These are phyloP conservation scores for Huntiella decipiens DNA, from an alignment of 2,329 filamentous ascomycete species.

Conservation along the genomic window DNA sequence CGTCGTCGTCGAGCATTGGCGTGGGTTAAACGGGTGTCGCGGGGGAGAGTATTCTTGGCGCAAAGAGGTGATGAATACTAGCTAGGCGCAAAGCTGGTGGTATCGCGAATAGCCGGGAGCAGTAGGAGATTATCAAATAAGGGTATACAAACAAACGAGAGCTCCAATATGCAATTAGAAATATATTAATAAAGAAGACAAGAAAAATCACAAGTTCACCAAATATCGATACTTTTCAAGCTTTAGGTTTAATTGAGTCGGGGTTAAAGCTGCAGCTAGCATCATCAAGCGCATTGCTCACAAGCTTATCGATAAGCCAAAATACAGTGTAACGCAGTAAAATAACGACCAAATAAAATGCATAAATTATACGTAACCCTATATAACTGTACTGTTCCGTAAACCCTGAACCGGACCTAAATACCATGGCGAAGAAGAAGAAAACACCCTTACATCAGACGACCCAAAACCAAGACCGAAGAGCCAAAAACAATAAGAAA, in stretches of 20 bases:
- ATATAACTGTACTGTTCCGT: neutral
- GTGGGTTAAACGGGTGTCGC: neutral
- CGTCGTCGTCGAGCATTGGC: conserved; percentile 7
- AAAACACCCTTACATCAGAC: neutral
- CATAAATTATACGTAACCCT: neutral
- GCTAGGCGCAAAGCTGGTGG: neutral
- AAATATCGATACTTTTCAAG: no score
- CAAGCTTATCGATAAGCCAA: no score
- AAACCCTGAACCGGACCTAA: no score
- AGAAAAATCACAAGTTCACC: no score
- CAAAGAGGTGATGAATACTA: neutral
- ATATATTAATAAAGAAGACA: no score
- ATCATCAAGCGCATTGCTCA: no score
- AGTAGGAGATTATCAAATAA: no score
- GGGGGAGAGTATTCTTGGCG: neutral
- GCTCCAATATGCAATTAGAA: no score
- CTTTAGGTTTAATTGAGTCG: no score
- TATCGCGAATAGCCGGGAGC: no score
- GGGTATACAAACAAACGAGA: no score
- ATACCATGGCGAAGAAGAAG: neutral
- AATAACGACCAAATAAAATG: neutral
- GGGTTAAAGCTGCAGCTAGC: no score
- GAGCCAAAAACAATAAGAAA: neutral
- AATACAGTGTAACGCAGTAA: neutral
- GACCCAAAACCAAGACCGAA: neutral